Base-by-base conservation (phyloP, 768 basidiomycete genomes). In the Lactarius sp. region DNA sequence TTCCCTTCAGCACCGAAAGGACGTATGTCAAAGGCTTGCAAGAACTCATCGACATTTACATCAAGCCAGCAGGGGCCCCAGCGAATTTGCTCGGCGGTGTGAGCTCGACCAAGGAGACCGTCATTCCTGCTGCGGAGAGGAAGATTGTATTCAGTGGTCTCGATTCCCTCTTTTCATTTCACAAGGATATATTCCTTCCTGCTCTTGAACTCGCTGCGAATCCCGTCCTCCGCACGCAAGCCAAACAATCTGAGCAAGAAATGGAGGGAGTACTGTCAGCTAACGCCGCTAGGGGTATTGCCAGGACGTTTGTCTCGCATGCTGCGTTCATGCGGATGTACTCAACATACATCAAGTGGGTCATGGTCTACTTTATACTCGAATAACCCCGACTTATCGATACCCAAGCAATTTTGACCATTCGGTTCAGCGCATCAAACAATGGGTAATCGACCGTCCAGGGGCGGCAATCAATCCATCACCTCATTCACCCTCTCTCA, bases 301-400 rank as follows among this genome's bases (percentile, higher is more conserved):
- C 92, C 7, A 82, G 87, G 61, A 94, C 92, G 52, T 99, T 98
- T 75, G 77, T 92, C 59, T 90, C 88, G 58, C 94, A 99, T 74
- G 92, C 94, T 36, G 94, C 96, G 4, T 98, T 98, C 79, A 93
- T 99, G 92, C 92, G 81, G 77, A 98, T 98, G 90, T 99, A 99
- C 74, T 94, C 94, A 37, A 90, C 89, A 50, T 99, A 98, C 73
- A 96, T 96, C 80, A 98, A 98, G 92, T 94, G 73, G 72, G 88
- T 76, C 66, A 42, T 64, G 9, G 62, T 54, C 55, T 50, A 59
- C 46, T 41, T 61, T 54, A 47, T 51, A 34, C 16, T 58, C 41
- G 64, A 47, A 50, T 42, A 37, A 50, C 12, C 3, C n/a, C 47
- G 60, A 60, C 68, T 73, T 46, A 60, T 31, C 10, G 6, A 47